Base-by-base conservation (phyloP, 2,329 filamentous ascomycete species). In the Geosmithia putterillii region DNA sequence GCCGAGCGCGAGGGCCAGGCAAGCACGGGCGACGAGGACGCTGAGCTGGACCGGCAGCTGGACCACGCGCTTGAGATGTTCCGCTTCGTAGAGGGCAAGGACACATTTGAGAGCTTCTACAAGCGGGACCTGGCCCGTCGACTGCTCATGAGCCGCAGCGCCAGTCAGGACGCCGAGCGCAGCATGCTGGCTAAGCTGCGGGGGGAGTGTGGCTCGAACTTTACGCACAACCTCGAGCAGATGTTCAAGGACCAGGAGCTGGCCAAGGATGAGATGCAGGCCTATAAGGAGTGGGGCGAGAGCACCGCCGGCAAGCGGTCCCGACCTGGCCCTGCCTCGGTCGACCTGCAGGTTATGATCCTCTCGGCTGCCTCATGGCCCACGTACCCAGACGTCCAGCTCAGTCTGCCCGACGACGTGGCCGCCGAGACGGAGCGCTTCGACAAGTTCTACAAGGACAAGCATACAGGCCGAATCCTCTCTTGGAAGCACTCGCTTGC, bases 221-320 rank as follows among this genome's bases (percentile, higher is more conserved):
- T 98, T 59, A 98, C 92, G 0, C 89, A 95, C 57, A 98, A 98
- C 55, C 71, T 99, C 1, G 94, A 99, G 63, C 86, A 90, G 48
- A 99, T 99, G 92, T 98, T 99, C 70, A 95, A 94, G 61, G 92
- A 99, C 56, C 87, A 96, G 61, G 89, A 95, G 57, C 73, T 95
- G 18, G 86, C 86, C 12, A 83, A 84, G 47, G 92, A 96, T 53
- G 90, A 96, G 58, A 94, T 96, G 83, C 65, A 74, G n/a, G 78
- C 83, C 0, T 98, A 94, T 66, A 92, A 83, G 60, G 73, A 62
- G 60, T 88, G 62, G 64, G 70, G 74, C 15, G 71, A 72, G 42
- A 73, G 73, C 44, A 59, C 51, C 2, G 64, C 64, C 4, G 55
- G 57, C 25, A 76, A 71, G 45, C 60, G 70, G 6, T 59, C 65